Evolutionary conservation across 768 basidiomycete genomes (phyloP), one percentile per base, ranked within the genome.

Genomic region (Chalciporus sphaerocephalus): DNA sequence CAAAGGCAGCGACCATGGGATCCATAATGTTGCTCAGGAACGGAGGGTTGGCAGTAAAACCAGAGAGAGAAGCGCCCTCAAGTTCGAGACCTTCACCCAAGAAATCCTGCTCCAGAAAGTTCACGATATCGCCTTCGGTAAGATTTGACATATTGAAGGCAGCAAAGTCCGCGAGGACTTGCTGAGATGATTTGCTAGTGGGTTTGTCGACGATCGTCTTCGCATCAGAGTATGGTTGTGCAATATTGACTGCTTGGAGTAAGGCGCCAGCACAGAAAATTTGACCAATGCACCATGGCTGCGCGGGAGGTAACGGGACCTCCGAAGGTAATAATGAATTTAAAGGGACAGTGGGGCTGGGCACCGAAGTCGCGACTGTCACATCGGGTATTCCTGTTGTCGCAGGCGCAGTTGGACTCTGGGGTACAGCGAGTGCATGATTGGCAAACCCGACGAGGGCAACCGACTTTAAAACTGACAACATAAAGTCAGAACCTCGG

Each of bases 171-270:
- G 76, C 64, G 38, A 93, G 70, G 12, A 92, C 90, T 41, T 73
- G 69, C 54, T 81, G 79, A 1, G 83, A 59, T 0, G 75, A 64
- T 54, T 83, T 80, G 58, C 71, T 74, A 1, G 92, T 95, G 2
- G 92, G 92, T 74, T 93, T 72, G 73, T 95, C 93, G 7, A 87
- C 87, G 62, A 95, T 83, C 0, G 89, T 93, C 69, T 96, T 95
- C 37, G 83, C 81, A 64, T 96, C 93, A 0, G 74, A 61, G 59
- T 76, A 96, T 21, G 87, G 67, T 33, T 74, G 62, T 0, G 92
- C 90, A 49, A 95, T 55, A 61, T 92, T 85, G 49, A 94, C 82
- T 1, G 88, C 85, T 77, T 95, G 92, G 20, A 96, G 71, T 8
- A 92, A 58, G 20, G 74, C 44, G 27, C 91, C 91, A 2, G 88